These are phyloP conservation scores for Hemileccinum rubropunctum DNA, from an alignment of 768 basidiomycete species.

Conservation along the genomic window DNA sequence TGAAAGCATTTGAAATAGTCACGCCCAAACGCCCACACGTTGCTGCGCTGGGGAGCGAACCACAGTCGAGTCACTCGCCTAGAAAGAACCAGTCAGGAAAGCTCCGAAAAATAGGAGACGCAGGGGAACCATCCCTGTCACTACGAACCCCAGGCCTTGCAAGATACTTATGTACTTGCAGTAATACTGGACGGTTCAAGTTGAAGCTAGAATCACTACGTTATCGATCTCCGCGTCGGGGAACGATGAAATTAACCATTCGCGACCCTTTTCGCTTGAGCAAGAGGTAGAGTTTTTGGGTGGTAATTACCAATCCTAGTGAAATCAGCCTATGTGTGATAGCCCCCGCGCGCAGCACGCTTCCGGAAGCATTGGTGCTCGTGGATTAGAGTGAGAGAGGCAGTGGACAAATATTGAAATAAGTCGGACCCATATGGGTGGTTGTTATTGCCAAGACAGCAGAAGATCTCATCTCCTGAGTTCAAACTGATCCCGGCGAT, in stretches of 20 bases:
- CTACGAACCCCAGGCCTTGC: slow-evolving; percentile 11
- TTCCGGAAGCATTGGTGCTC: slow-evolving; percentile 4
- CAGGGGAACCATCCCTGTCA: neutral
- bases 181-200: neutral
- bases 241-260: slow-evolving; percentile 5
- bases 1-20: neutral
- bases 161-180: neutral
- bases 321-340: slow-evolving; percentile 5
- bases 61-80: neutral
- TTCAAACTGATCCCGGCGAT: neutral
- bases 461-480: neutral
- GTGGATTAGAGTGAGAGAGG: slow-evolving; percentile 10
- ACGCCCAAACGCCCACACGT: neutral
- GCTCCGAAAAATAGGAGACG: neutral
- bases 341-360: neutral
- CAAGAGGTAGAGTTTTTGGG: slow-evolving; percentile 7
- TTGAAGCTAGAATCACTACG: neutral
- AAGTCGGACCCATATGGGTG: neutral
- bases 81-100: slow-evolving; percentile 2
- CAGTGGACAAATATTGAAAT: neutral
- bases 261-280: slow-evolving; percentile 4
- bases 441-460: neutral
- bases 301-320: slow-evolving; percentile 7
- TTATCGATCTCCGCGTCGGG: slow-evolving; percentile 9
- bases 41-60: neutral